Evolutionary conservation across 2,329 filamentous ascomycete species (phyloP), one percentile per base, ranked within the genome.

Genomic region (Botrytis fabae): DNA sequence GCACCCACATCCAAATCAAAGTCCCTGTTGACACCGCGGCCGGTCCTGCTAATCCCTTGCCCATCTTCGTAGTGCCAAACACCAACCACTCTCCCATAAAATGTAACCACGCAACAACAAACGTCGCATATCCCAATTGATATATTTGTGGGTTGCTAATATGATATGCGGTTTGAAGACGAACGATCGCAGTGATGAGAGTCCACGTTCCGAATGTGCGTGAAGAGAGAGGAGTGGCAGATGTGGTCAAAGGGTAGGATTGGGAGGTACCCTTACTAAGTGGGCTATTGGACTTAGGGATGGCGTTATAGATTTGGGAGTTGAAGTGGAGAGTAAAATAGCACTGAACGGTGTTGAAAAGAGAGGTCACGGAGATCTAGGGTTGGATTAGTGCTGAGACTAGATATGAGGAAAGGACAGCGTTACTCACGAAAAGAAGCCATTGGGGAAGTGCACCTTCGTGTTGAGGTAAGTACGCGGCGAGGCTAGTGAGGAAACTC

Each of bases 261-360:
- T 72, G 93, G 88, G 82, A 82, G 86, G 74, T 81, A 81, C 76
- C 84, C 78, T 69, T 82, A 82, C 1, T 90, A 90, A 78, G 91
- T 9, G 60, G n/a, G 10, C 0, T 22, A 44, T 32, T 44, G 51
- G 60, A 32, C 28, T 38, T 22, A 22, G 70, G 48, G 22, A 48
- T 35, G 6, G 70, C 35, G 44, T 70, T 89, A 86, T 98, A 99
- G 80, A 98, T 89, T 81, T 93, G 92, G n/a, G 91, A 90, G 12
- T 94, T 94, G 84, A 93, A 97, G 82, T 90, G 86, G 5, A 95
- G 87, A 28, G 94, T 97, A 51, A 85, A 80, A 83, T 97, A 97
- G 80, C 93, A 90, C 85, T 98, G 95, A 64, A 97, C 81, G 51
- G 90, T 92, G 86, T 99, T 99, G 79, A 89, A 91, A 74, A 96